Evolutionary conservation across 441 rosid genomes (phyloP), one percentile per base, ranked within the genome.

Genomic region (Pelargonium cotyledonis): DNA sequence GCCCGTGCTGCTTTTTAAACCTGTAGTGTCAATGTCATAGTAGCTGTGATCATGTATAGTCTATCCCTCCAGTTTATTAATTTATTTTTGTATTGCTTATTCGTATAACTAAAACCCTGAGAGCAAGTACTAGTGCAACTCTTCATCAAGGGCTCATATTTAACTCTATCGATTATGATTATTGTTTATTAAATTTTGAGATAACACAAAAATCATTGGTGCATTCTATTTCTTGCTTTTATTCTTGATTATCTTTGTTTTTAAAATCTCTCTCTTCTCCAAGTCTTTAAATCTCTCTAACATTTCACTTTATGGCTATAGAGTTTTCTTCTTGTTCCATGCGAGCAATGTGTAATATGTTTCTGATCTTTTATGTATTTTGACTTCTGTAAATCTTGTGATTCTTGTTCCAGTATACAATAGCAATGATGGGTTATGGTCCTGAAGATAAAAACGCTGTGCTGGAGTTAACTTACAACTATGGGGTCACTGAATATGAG

Each of bases 351-450:
- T 38, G 14, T 21, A 19, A 15, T 35, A 35, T 35, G 6, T 35
- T 10, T 46, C 51, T 10, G 51, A 6, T 5, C 16, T 51, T 8
- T 16, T 19, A 15, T 53, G 26, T 55, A 18, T 55, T 55, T 18
- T 55, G 26, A 3, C 47, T 68, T 55, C 26, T n/a, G 41, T 38
- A 70, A 65, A 72, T 65, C 38, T 8, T 72, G 65, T 26, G 70
- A 41, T 43, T 60, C 66, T 8, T 68, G 65, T 38, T 79, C 60
- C 78, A 94, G 99, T 94, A 86, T 76, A 83, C 89, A 3, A 78
- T 84, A 78, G 97, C 97, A 0, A 86, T 91, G 89, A 83, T 94
- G 96, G 99, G 92, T 43, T 94, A 91, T 66, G 99, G 97, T 68
- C 94, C 96, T 76, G 97, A 94, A 86, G 97, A 94, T 72, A 91